Evolutionary conservation across 345 rosid genomes (phyloP), one percentile per base, ranked within the genome.

Genomic region (Eucalyptus curtisii): DNA sequence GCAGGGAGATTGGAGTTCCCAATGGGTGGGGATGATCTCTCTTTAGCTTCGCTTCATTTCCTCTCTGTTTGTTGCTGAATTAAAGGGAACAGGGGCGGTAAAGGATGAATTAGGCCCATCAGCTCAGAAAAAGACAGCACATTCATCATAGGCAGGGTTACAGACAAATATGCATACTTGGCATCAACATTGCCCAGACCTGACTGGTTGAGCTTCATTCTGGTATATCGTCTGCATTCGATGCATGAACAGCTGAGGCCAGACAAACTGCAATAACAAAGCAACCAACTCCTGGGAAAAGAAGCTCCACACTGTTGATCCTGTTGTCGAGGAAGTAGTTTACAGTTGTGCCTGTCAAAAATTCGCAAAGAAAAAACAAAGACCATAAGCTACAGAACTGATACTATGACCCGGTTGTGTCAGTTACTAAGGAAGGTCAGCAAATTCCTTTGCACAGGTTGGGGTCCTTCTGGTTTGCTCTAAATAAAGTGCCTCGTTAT

Each of bases 221-320:
- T 93, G 81, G 92, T 93, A 17, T 52, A 88, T 97, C 97, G 42
- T 94, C 95, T 76, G 95, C 95, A 91, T 95, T 95, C 24, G 95
- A 96, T 44, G 93, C 90, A 76, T 96, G 99, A 86, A 97, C 97
- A 27, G 96, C 96, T 64, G 99, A 95, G 17, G 94, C 97, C 15
- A 97, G 97, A 87, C 93, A 94, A 68, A 95, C 95, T 45, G 97
- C 97, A 53, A 97, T 90, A 89, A 95, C 88, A 93, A 96, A 96
- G 95, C 96, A 97, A 86, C 93, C 97, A 7, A 97, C 96, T 4
- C 99, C 98, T 0, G 97, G 96, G 89, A 96, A 96, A 57, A 97
- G 96, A 84, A 95, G 90, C 90, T 93, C 94, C 1, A 96, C 98
- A 84, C 91, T 91, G 86, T 96, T 95, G 45, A 96, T 95, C 91